A percentile compares a stretch with the other conserved stretches of the same genome.
Conservation (phyloP, 2,329 filamentous ascomycete species). For the Didymella pomorum region DNA sequence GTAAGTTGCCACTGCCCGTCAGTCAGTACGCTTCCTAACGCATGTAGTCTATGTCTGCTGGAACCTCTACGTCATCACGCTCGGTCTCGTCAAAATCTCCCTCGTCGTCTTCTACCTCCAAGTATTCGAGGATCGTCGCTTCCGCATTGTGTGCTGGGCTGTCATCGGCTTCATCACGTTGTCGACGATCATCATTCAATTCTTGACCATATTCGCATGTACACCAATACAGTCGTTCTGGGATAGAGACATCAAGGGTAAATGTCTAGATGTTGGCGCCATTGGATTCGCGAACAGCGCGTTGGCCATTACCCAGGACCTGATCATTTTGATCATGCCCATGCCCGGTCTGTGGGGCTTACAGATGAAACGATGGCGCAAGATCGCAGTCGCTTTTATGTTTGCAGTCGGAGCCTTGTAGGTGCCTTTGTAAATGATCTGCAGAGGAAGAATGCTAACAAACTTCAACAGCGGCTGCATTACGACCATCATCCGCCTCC, state of each 20-base stretch:
- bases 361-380: slow-evolving; percentile 28
- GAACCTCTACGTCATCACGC: slow-evolving; percentile 28
- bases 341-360: slow-evolving; percentile 27
- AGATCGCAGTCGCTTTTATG: slow-evolving; percentile 34
- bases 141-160: slow-evolving; percentile 25
- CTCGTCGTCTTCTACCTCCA: slow-evolving; percentile 37
- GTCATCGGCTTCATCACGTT: slow-evolving; percentile 25
- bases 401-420: slow-evolving; percentile 35
- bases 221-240: slow-evolving; percentile 32
- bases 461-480: slow-evolving; percentile 21
- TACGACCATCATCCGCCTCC: slow-evolving; percentile 35
- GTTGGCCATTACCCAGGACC: slow-evolving; percentile 30
- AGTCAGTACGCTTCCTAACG: background rate
- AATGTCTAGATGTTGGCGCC: slow-evolving; percentile 31
- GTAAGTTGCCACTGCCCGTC: background rate
- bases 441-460: background rate
- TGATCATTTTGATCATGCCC: slow-evolving; percentile 36
- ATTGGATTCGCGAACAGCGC: slow-evolving; percentile 33
- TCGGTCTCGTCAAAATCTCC: slow-evolving; percentile 32
- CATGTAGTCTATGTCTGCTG: slow-evolving; percentile 29
- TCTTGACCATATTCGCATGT: slow-evolving; percentile 34
- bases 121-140: slow-evolving; percentile 31
- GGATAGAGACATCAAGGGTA: slow-evolving; percentile 34
- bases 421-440: background rate
- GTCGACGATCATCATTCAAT: slow-evolving; percentile 26